Evolutionary conservation across 192 early-diverging fungal genomes (phyloP), one percentile per base, ranked within the genome.

Genomic region (Mortierella hygrophila): DNA sequence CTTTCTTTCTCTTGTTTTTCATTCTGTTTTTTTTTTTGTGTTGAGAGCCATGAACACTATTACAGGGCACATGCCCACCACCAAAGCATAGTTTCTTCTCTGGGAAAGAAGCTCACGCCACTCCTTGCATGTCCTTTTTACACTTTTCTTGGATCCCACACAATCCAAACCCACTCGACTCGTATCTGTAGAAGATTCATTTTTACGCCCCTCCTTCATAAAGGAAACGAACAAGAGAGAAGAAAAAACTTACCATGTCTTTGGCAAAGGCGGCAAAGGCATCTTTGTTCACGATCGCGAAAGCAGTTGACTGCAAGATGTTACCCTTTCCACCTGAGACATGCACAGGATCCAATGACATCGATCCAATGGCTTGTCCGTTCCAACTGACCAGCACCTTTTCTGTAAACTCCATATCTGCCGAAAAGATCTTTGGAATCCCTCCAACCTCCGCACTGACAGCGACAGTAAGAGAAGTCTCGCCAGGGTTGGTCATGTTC

Each of bases 351-450:
- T 79, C 54, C 68, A 85, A 46, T 23, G 18, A 52, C 82, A 85
- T 85, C 65, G 82, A 75, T n/a, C 82, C 82, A 71, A 85, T 85
- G 1, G 38, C 8, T 40, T 40, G 38, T 5, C 49, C 68, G 1
- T 85, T 35, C 82, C 82, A 85, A 42, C 73, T n/a, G n/a, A 85
- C 77, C n/a, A 68, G 0, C 23, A 85, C 65, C 8, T 74, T 16
- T 29, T 85, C 77, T n/a, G 77, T 76, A 26, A 85, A 85, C 20
- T 70, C 68, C 55, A 85, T 46, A 29, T 85, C 77, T 52, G 82
- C 82, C 21, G 82, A 76, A 16, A 85, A 79, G 82, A 85, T 85
- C 68, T 85, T 85, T 8, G 77, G 77, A 38, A 85, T 85, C 0
- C 77, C 77, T 41, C 69, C 68, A 35, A 85, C 82, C 46, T 85